phyloP scores from a whole-genome alignment of 345 rosid species.

The Heritiera fomes region DNA sequence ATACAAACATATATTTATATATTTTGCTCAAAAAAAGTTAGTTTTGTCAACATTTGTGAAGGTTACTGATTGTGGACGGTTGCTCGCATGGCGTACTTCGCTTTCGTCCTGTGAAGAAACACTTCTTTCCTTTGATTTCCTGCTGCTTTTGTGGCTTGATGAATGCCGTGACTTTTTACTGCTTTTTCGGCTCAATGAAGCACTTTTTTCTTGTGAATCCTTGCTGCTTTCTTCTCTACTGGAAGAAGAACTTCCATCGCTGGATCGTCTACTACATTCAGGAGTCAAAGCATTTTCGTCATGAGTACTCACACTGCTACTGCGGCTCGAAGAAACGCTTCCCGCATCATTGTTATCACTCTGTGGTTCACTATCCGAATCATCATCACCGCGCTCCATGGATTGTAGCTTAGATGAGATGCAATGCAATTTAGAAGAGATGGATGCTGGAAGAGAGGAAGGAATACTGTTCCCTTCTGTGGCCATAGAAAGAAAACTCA shows the following conservation, averaged over 20 bases:
- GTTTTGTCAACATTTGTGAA: no score
- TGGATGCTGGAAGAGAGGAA: background rate
- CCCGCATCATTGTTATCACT: background rate
- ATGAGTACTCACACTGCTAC: slow-evolving; percentile 6
- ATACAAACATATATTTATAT: background rate
- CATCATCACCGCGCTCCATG: background rate
- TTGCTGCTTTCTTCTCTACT: no score
- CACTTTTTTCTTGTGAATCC: no score
- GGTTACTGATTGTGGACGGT: no score
- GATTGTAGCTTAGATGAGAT: slow-evolving; percentile 2
- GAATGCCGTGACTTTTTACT: no score
- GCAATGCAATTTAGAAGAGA: slow-evolving; percentile 6
- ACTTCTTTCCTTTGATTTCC: no score
- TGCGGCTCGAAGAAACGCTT: slow-evolving; percentile 24
- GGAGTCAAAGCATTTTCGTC: background rate
- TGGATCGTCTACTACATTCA: background rate
- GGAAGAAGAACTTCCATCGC: slow-evolving; percentile 1
- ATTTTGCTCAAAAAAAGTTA: no score
- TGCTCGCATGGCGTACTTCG: no score
- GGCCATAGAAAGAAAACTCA: slow-evolving; percentile 57
- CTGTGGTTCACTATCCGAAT: background rate
- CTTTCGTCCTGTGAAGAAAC: no score
- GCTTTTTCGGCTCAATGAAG: no score
- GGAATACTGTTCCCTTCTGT: slow-evolving; percentile 17
- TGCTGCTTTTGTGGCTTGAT: no score